Evolutionary conservation across 2,329 filamentous ascomycete species (phyloP), one percentile per base, ranked within the genome.

Genomic region (Phyllosticta citriasiana): DNA sequence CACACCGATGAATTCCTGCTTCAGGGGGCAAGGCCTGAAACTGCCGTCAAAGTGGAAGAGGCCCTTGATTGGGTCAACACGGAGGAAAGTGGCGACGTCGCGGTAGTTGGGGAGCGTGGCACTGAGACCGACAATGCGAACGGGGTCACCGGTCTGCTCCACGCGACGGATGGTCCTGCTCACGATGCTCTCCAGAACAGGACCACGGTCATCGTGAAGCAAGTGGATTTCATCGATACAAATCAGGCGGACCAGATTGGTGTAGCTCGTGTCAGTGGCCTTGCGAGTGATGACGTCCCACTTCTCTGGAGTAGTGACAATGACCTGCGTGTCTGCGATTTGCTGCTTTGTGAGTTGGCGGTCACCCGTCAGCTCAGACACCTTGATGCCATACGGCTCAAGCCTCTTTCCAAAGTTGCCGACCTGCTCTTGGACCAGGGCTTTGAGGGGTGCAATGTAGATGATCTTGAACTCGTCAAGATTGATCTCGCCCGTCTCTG

Each of bases 281-380:
- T 99, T 99, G 76, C 95, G 86, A 5, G 95, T 99, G 67, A 99
- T 97, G 67, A 99, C 93, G 75, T 99, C 94, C 89, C 91, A 99
- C 77, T 99, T 99, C 76, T 99, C 94, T 22, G 94, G 94, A 0
- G 94, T 99, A 0, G 94, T 99, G 63, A 99, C 92, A 67, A 99
- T 99, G 67, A 99, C 87, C 73, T 99, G 93, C 0, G 94, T 99
- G 70, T 99, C 94, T 1, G 93, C 86, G 65, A 99, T 97, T 79
- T 99, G 94, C 74, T 96, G 91, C 76, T 99, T 99, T 22, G 93
- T 99, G 71, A 99, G 87, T 76, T 97, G 94, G 59, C 94, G 89
- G 77, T 99, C 94, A 78, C 94, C 94, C 64, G 94, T 99, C 70
- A 99, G 79, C 75, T 99, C 94, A n/a, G 92, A 85, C 10, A 99